Base-by-base conservation (phyloP, 179 eudicot species). In the Spinacia oleracea region DNA sequence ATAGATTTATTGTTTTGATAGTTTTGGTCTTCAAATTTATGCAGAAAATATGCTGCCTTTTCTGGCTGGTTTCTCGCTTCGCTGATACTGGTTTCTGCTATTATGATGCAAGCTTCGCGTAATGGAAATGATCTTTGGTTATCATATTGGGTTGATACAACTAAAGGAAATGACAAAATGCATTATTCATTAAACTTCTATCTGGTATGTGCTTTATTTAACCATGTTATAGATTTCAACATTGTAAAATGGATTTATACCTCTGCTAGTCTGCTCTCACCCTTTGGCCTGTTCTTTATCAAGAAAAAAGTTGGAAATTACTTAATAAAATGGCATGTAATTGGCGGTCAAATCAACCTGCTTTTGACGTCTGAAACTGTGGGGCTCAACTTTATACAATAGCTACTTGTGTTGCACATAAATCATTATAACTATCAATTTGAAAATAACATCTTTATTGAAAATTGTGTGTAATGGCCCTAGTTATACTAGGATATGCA, bases 41-140 rank as follows among this genome's bases (percentile, higher is more conserved):
- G 81, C 97, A 96, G 99, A 84, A 86, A 88, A 32, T 96, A 96
- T 91, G 97, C 97, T 79, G 91, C 88, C 59, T 96, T 93, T 87
- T 77, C 87, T 75, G 97, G 99, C 83, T 90, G 99, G 96, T 82
- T 81, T 75, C 81, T 96, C 62, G 79, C 96, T 77, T 77, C 85
- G 65, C 46, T 90, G 79, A 86, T 91, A 81, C 87, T 89, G 78
- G 72, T 96, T 56, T 90, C 97, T 67, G 98, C 99, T 72, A 75
- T 93, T 70, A 79, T 92, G 84, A 96, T 93, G 99, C 99, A 96
- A 96, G 93, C 92, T 66, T 91, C 97, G 21, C 93, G 97, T 73
- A 96, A 90, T 82, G 99, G 99, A 58, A 96, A 90, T 86, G 99
- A 96, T 85, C 86, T 96, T 70, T 96, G 98, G 99, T 84, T 96